Conservation (phyloP, 2,329 filamentous ascomycete species). For the Apiospora arundinis region DNA sequence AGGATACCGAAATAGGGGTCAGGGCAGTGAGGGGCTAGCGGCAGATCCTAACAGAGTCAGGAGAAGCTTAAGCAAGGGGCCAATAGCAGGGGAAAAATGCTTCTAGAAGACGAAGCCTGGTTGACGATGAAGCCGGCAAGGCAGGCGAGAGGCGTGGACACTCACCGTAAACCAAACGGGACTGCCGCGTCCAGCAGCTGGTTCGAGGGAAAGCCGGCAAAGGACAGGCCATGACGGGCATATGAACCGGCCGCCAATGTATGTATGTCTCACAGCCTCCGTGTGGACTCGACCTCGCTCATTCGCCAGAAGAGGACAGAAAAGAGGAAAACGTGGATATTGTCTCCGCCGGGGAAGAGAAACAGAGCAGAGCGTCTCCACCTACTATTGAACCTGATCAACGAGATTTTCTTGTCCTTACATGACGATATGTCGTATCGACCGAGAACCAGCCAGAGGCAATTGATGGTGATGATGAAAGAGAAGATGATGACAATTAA, state of each 20-base stretch:
- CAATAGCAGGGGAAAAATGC: not conserved
- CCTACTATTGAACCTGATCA: constrained; percentile 16
- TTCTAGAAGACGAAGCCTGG: constrained; percentile 17
- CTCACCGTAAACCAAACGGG: not conserved
- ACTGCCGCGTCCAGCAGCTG: not conserved
- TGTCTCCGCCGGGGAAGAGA: constrained; percentile 1
- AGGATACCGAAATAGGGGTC: constrained; percentile 1
- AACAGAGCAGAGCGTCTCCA: not conserved
- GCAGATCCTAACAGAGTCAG: constrained; percentile 12
- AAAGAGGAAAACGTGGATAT: constrained; percentile 1
- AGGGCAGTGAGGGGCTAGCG: not conserved
- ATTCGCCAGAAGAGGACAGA: constrained; percentile 1
- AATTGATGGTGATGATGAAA: not conserved
- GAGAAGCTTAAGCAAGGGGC: constrained; percentile 6
- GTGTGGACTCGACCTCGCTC: not conserved
- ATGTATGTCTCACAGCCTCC: constrained; percentile 14
- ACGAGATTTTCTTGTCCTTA: constrained; percentile 11
- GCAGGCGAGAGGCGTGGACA: not conserved
- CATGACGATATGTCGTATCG: constrained; percentile 11
- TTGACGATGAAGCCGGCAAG: not conserved
- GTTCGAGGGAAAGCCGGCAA: constrained; percentile 1
- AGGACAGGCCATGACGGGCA: constrained; percentile 14
- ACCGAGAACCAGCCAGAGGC: not conserved
- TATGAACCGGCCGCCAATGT: constrained; percentile 14
- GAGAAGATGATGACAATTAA: constrained; percentile 11